Evolutionary conservation across 2,329 filamentous ascomycete species (phyloP), one percentile per base, ranked within the genome.

Genomic region (Curvularia verruculosa): DNA sequence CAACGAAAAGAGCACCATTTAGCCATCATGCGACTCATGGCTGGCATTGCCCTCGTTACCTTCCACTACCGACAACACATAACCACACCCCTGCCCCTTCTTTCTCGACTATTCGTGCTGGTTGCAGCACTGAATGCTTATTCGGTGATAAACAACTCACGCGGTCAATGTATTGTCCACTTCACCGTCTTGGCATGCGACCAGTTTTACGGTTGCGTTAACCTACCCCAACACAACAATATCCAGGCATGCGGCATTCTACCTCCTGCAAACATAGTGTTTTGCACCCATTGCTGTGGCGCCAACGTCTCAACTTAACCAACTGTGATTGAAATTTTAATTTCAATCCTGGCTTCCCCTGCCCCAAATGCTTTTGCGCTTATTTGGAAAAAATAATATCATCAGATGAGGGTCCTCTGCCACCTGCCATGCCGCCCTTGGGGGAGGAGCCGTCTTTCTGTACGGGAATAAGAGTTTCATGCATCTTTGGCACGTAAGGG

Each of bases 221-320:
- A 55, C 49, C 47, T 60, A 57, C 44, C 36, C 52, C n/a, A 43
- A 50, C 13, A 51, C 39, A 29, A 53, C 47, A 56, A 52, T 54
- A 53, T 60, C 23, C 54, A 23, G 56, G 57, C 43, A 65, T 60
- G 54, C 62, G 55, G 53, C 59, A 48, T 63, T 48, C n/a, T 49
- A 43, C 23, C 53, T 57, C 52, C 57, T 56, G 57, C 52, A 23
- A 23, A 44, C 23, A 44, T 18, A 44, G 8, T 44, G 41, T 24
- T 23, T 49, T 26, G 18, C 31, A 9, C 24, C 36, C 41, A 39
- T 49, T 52, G 39, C 18, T n/a, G 9, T 29, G 28, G 47, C 49
- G 59, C 67, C 64, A 64, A 59, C 60, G 67, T 69, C 61, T 66
- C 66, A 70, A 48, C 44, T 68, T 62, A 56, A 65, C 40, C 39